These are phyloP conservation scores for Carex parvula DNA, from an alignment of 176 grass and related monocot species.

Conservation along the genomic window DNA sequence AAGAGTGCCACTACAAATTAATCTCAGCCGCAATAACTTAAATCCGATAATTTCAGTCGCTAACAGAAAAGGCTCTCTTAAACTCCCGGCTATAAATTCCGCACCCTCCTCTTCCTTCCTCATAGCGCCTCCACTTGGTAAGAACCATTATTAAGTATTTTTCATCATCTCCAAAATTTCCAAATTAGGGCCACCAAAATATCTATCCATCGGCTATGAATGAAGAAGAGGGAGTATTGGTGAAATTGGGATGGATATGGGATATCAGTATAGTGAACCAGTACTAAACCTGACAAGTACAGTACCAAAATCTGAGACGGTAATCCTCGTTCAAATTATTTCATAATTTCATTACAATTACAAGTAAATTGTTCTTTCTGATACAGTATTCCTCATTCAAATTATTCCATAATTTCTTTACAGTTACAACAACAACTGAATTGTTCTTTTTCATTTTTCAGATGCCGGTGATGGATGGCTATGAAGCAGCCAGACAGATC, in stretches of 20 bases:
- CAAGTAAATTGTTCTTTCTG: not conserved
- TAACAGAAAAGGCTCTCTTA: not conserved
- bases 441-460: slow-evolving; percentile 27
- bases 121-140: not conserved
- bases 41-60: not conserved
- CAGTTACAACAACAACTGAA: not conserved
- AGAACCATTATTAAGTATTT: not conserved
- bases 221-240: not conserved
- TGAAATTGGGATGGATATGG: not conserved
- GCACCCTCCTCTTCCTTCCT: not conserved
- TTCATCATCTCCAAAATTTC: not conserved
- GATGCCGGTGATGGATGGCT: slow-evolving; percentile 81
- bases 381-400: not conserved
- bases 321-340: not conserved
- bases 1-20: not conserved
- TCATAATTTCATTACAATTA: not conserved
- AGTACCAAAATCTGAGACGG: not conserved
- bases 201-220: too few species aligned
- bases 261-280: not conserved
- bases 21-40: not conserved
- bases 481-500: slow-evolving; percentile 62
- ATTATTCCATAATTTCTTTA: slow-evolving; percentile 1
- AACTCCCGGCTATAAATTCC: not conserved
- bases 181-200: not conserved
- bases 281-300: slow-evolving; percentile 1